phyloP scores from a whole-genome alignment of 1,139 yeast species.

The Yamadazyma diospyri region DNA sequence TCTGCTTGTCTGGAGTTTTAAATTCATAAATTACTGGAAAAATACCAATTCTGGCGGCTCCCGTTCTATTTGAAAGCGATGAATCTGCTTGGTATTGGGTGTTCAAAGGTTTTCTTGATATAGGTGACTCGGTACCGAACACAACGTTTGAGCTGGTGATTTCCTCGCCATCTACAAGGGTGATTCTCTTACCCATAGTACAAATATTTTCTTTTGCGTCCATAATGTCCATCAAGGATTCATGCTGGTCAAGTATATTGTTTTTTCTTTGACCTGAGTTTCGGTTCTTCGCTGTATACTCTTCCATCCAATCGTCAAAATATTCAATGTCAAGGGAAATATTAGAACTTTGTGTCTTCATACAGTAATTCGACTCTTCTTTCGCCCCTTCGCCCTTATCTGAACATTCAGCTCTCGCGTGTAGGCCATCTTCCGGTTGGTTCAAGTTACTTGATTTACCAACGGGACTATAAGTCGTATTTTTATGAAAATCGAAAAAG shows the following conservation, averaged over 20 bases:
- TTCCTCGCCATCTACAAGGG: slow-evolving; percentile 3
- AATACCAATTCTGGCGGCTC: background rate
- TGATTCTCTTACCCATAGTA: slow-evolving; percentile 4
- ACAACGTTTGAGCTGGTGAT: slow-evolving; percentile 10
- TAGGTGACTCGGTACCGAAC: slow-evolving; percentile 3
- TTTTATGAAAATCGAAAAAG: too few relatives aligned
- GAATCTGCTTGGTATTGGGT: background rate
- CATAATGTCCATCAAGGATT: slow-evolving; percentile 1
- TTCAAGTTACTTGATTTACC: too few relatives aligned
- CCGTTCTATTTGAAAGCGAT: background rate
- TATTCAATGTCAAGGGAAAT: slow-evolving; percentile 9
- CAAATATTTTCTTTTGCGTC: slow-evolving; percentile 5
- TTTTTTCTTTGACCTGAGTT: slow-evolving; percentile 4
- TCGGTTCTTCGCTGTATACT: slow-evolving; percentile 9
- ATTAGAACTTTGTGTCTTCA: slow-evolving; percentile 11
- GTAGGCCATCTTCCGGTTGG: too few relatives aligned
- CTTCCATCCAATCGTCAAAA: slow-evolving; percentile 11
- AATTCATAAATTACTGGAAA: background rate
- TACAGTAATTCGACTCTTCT: too few relatives aligned
- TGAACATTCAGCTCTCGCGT: too few relatives aligned
- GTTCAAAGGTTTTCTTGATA: background rate
- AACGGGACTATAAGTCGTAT: too few relatives aligned
- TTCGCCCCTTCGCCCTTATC: too few relatives aligned
- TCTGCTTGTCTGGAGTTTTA: background rate
- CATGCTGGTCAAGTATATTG: background rate